These are phyloP conservation scores for Fusarium sp. DNA, from an alignment of 2,329 filamentous ascomycete species.

Conservation along the genomic window DNA sequence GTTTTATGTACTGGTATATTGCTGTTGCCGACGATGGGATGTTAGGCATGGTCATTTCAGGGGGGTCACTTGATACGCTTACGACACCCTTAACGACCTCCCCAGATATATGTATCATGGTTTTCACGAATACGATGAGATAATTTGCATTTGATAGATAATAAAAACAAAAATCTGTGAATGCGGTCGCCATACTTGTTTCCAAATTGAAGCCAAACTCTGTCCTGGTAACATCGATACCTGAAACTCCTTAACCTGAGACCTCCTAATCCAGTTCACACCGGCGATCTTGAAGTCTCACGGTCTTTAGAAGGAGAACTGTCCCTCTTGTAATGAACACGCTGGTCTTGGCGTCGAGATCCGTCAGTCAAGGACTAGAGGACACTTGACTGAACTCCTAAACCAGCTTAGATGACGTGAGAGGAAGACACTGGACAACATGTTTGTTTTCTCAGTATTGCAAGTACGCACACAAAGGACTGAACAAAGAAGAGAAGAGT, in stretches of 20 bases:
- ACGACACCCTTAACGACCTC: no score
- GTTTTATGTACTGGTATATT: neutral
- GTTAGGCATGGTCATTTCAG: neutral
- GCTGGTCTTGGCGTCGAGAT: no score
- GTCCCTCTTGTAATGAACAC: rapidly evolving
- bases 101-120: no score
- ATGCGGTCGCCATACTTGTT: no score
- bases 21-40: neutral
- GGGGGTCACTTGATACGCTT: rapidly evolving
- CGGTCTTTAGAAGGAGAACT: rapidly evolving
- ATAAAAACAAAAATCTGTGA: neutral
- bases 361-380: neutral
- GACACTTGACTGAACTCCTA: neutral
- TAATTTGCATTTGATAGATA: neutral
- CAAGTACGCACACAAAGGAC: no score
- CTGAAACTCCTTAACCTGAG: neutral
- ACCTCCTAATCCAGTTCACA: no score
- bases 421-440: no score
- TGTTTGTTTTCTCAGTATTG: no score
- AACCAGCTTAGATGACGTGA: neutral
- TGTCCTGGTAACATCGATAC: neutral
- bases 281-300: no score
- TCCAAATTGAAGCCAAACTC: neutral
- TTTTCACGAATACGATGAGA: rapidly evolving
- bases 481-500: no score